These are phyloP conservation scores for Didymellaceae sp. DNA, from an alignment of 2,329 filamentous ascomycete genomes.

Conservation along the genomic window DNA sequence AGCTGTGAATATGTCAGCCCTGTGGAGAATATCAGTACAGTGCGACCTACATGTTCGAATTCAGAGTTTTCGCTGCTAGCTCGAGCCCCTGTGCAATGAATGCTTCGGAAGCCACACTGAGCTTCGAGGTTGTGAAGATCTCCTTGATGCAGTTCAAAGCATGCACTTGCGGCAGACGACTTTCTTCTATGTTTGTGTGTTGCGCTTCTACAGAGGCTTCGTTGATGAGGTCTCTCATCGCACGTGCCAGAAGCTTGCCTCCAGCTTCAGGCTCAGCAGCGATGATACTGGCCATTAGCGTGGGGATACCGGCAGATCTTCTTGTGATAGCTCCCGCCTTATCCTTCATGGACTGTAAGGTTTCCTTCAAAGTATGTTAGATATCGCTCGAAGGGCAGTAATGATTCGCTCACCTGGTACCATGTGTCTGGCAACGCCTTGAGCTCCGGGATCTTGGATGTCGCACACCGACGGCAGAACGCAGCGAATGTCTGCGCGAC, in stretches of 20 bases:
- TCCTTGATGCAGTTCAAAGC: constrained; percentile 93
- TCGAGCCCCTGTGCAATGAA: constrained; percentile 77
- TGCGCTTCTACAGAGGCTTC: constrained; percentile 64
- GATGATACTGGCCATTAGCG: constrained; percentile 82
- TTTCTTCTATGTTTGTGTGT: constrained; percentile 61
- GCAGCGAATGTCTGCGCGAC: constrained; percentile 86
- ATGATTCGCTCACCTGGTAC: constrained; percentile 60
- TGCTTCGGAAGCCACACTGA: constrained; percentile 74
- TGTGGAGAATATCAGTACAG: neutral
- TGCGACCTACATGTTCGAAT: constrained; percentile 71
- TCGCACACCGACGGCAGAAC: constrained; percentile 73
- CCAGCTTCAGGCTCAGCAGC: constrained; percentile 68
- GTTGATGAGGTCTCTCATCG: constrained; percentile 67
- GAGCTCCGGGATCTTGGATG: constrained; percentile 56
- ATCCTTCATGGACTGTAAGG: constrained; percentile 72
- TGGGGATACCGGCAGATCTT: constrained; percentile 89
- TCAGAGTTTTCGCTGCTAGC: constrained; percentile 80
- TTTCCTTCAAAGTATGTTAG: constrained; percentile 55
- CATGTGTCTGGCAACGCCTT: constrained; percentile 65
- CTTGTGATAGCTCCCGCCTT: constrained; percentile 82
- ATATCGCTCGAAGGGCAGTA: fast-evolving
- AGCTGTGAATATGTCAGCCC: constrained; percentile 57
- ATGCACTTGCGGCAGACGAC: constrained; percentile 85
- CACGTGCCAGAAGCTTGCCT: constrained; percentile 64
- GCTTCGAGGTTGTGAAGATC: constrained; percentile 81